Evolutionary conservation across 1,139 yeast species (phyloP), one percentile per base, ranked within the genome.

Genomic region (Ashbya aceris): DNA sequence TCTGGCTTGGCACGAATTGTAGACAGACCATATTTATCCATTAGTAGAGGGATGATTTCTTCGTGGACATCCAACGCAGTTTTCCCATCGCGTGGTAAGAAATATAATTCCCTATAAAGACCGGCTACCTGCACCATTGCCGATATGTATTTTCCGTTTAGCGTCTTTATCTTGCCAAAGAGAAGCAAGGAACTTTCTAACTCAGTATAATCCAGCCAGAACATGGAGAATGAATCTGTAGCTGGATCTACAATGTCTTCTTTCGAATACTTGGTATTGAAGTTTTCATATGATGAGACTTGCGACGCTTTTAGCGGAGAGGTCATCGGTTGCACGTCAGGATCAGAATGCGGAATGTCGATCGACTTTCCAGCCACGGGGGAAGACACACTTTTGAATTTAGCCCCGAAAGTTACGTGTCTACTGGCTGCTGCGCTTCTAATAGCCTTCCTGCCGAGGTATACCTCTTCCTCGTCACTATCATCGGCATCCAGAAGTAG

Each of bases 191-290:
- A 66, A 49, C 74, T 73, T 44, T 81, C 86, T 14, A 82, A 75
- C 58, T 91, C 97, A 36, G 83, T 73, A 60, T 79, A 87, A 60
- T 93, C 99, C 32, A 83, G 66, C 97, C 97, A 93, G 59, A 74
- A 91, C 79, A 91, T 79, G 53, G 76, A 74, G 56, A 87, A 71
- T 39, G 70, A 73, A 2, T 71, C 70, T 1, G 65, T 66, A 3
- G 64, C 57, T 6, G 3, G 23, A 13, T 64, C 65, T 2, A 67
- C 59, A 17, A 77, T 62, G 37, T 73, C 66, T 7, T 67, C 69
- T 49, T 70, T 71, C 8, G 70, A 72, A 34, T 76, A 51, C 50
- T 76, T 77, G 37, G 74, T 29, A 11, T 12, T 29, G 31, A 29
- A 11, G 26, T 9, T 32, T n/a, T 41, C 41, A n/a, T 45, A 20